Evolutionary conservation across 768 basidiomycete genomes (phyloP).

Genomic region (Tubosaeta brunneosetosa): DNA sequence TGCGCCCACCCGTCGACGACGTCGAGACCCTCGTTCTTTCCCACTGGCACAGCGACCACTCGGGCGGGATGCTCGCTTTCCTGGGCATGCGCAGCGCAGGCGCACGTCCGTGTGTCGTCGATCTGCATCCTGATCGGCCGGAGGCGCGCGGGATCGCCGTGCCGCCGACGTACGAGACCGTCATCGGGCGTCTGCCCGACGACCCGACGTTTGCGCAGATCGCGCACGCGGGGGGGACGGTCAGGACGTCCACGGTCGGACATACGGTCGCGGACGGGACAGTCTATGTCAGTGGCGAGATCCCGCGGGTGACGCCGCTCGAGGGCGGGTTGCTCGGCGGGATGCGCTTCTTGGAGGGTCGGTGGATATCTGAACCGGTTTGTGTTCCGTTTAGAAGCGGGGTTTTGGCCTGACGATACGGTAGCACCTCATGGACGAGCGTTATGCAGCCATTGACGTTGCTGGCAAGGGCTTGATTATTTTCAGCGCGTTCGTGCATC

Average conservation of each 20-base stretch:
- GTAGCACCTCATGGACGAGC: constrained; percentile 78
- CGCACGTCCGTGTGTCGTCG: constrained; percentile 44
- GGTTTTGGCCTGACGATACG: background rate
- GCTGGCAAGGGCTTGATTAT: constrained; percentile 77
- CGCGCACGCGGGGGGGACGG: constrained; percentile 44
- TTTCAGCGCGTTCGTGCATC: constrained; percentile 68
- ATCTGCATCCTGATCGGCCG: constrained; percentile 76
- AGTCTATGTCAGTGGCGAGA: constrained; percentile 78
- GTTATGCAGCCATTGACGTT: constrained; percentile 74
- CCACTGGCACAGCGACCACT: constrained; percentile 77
- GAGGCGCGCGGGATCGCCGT: constrained; percentile 69
- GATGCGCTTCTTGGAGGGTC: constrained; percentile 49
- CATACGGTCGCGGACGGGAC: constrained; percentile 61
- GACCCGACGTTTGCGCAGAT: constrained; percentile 76
- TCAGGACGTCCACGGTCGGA: constrained; percentile 54
- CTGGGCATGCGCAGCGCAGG: constrained; percentile 40
- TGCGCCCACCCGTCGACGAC: constrained; percentile 49
- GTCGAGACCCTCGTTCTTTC: constrained; percentile 68
- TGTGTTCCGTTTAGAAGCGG: background rate
- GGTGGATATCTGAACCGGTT: constrained; percentile 57
- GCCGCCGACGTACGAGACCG: constrained; percentile 52
- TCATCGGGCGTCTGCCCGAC: constrained; percentile 54
- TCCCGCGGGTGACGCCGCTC: constrained; percentile 63
- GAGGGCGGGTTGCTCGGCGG: constrained; percentile 68
- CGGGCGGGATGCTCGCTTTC: constrained; percentile 68